phyloP scores from a whole-genome alignment of 305 asterid genomes.

The Fraxinus greggii region DNA sequence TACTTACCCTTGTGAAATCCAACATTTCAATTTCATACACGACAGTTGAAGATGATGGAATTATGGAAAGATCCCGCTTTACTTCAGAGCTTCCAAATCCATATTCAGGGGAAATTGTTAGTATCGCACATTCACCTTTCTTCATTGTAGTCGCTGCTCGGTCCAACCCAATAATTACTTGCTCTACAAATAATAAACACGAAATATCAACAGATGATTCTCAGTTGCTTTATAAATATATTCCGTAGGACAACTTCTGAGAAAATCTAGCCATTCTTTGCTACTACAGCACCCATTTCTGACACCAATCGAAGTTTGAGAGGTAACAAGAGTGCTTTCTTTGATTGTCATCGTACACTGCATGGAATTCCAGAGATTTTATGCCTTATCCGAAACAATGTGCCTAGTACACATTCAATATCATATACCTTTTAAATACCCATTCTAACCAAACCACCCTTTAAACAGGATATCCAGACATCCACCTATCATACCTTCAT shows the following conservation, averaged over 20 bases:
- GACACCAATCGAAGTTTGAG: neutral
- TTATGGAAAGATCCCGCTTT: slow-evolving; percentile 44
- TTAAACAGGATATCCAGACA: neutral
- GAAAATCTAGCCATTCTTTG: neutral
- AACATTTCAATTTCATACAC: slow-evolving; percentile 73
- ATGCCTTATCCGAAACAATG: neutral
- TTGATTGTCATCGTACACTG: neutral
- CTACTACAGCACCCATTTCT: neutral
- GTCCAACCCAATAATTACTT: slow-evolving; percentile 64
- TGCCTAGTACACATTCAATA: neutral
- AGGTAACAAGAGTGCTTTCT: neutral
- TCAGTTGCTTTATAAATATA: neutral
- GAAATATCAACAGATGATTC: slow-evolving; percentile 4
- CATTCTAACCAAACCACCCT: neutral
- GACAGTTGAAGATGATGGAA: slow-evolving; percentile 59
- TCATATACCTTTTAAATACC: neutral
- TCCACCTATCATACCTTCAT: neutral
- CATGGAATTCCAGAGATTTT: neutral
- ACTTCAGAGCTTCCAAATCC: slow-evolving; percentile 56
- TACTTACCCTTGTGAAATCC: slow-evolving; percentile 60
- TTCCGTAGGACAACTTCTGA: neutral
- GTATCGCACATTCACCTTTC: slow-evolving; percentile 54
- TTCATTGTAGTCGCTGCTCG: slow-evolving; percentile 65
- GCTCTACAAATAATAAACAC: slow-evolving; percentile 43
- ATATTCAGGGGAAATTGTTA: slow-evolving; percentile 62